These are phyloP conservation scores for Trametes cubensis DNA, from an alignment of 768 basidiomycete species.

Conservation along the genomic window DNA sequence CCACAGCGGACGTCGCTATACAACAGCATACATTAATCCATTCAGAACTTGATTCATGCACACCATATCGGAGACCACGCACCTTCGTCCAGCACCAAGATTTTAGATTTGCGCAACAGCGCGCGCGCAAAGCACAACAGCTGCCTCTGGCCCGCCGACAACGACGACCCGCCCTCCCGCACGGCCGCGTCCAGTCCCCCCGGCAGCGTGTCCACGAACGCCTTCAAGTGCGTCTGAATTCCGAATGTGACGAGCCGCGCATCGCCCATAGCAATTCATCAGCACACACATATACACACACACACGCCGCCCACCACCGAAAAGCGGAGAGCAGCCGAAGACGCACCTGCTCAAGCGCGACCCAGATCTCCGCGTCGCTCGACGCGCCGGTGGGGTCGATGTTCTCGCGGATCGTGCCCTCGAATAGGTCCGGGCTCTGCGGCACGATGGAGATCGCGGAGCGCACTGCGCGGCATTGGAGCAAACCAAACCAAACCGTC, in stretches of 20 bases:
- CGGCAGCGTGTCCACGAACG: constrained; percentile 65
- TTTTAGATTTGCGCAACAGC: constrained; percentile 79
- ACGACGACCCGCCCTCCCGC: constrained; percentile 76
- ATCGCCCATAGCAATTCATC: too few species aligned
- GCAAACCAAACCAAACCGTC: constrained; percentile 2
- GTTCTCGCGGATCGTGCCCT: constrained; percentile 71
- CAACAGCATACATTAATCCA: not conserved
- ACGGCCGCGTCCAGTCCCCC: constrained; percentile 74
- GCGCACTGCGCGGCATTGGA: constrained; percentile 51
- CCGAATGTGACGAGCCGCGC: not conserved
- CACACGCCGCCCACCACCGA: too few species aligned
- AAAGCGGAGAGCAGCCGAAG: not conserved
- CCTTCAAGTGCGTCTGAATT: constrained; percentile 62
- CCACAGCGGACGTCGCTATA: constrained; percentile 84
- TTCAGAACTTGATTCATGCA: not conserved
- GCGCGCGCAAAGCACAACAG: constrained; percentile 89
- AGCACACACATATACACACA: too few species aligned
- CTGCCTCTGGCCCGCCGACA: constrained; percentile 86
- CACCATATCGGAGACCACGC: constrained; percentile 13
- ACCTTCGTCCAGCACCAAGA: constrained; percentile 94
- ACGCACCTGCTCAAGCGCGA: constrained; percentile 70
- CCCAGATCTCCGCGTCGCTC: constrained; percentile 85
- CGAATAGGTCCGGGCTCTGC: constrained; percentile 61
- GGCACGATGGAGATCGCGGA: constrained; percentile 86
- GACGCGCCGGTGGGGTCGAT: constrained; percentile 83